These are phyloP conservation scores for Byssothecium circinans DNA, from an alignment of 2,329 filamentous ascomycete species.

Conservation along the genomic window DNA sequence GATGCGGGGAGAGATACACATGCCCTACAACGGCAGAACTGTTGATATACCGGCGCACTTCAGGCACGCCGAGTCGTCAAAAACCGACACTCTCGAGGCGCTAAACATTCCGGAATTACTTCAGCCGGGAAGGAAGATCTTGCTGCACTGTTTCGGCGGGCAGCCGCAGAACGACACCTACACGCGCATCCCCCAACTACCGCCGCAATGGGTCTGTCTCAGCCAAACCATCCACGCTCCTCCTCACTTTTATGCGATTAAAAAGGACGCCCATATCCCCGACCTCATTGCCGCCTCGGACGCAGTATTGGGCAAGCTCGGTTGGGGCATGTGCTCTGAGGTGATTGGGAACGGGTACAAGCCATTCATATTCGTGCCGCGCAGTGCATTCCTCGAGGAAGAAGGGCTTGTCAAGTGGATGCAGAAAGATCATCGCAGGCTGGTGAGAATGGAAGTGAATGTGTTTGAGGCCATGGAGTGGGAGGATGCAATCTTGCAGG, in stretches of 20 bases:
- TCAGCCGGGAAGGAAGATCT: neutral
- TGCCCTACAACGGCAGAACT: neutral
- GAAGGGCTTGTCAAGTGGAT: slow-evolving; percentile 1
- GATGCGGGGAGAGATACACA: neutral
- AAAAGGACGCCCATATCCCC: neutral
- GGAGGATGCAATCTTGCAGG: neutral
- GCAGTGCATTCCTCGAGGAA: neutral
- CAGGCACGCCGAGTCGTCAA: neutral
- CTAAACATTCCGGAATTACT: neutral
- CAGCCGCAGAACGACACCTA: neutral
- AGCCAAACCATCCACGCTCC: neutral
- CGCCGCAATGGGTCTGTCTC: neutral
- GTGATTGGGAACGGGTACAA: slow-evolving; percentile 1
- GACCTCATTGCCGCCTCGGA: slow-evolving; percentile 1
- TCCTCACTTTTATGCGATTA: neutral
- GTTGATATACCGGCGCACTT: neutral
- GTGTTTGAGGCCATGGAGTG: slow-evolving; percentile 1
- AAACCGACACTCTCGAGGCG: neutral
- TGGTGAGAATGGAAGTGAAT: neutral
- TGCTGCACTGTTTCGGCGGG: slow-evolving; percentile 1
- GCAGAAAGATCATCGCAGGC: neutral
- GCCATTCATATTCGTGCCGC: slow-evolving; percentile 2
- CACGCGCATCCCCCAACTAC: neutral
- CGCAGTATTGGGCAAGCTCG: slow-evolving; percentile 1
- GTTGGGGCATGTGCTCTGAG: slow-evolving; percentile 3